These are phyloP conservation scores for Pyrenopolyporus hunteri DNA, from an alignment of 495 filamentous ascomycete species.

Conservation along the genomic window DNA sequence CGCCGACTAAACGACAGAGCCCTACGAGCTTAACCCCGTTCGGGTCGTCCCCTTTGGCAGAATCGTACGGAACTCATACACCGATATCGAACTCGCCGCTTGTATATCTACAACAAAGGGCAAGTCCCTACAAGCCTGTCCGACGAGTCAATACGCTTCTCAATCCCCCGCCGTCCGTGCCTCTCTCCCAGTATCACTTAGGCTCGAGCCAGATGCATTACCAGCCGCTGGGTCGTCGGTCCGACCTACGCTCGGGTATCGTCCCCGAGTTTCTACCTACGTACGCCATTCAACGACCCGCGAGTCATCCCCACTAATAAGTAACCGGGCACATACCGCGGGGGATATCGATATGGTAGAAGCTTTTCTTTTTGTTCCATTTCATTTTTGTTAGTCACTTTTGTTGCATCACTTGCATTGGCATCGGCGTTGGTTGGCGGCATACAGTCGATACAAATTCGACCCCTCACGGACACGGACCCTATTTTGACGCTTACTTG, in stretches of 20 bases:
- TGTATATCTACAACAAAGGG: slow-evolving; percentile 64
- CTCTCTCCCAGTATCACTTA: slow-evolving; percentile 74
- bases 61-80: slow-evolving; percentile 59
- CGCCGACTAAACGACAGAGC: slow-evolving; percentile 52
- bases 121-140: slow-evolving; percentile 91
- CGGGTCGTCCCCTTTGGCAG: slow-evolving; percentile 57
- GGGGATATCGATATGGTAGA: no score
- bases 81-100: slow-evolving; percentile 62
- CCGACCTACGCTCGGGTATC: slow-evolving; percentile 79
- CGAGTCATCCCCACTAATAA: slow-evolving; percentile 28
- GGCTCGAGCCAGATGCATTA: slow-evolving; percentile 91
- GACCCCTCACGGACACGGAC: slow-evolving; percentile 38
- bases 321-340: no score
- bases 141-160: slow-evolving; percentile 86
- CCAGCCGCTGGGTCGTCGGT: slow-evolving; percentile 80
- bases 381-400: slow-evolving; percentile 14
- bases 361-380: slow-evolving; percentile 24
- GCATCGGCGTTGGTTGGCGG: slow-evolving; percentile 39
- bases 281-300: slow-evolving; percentile 32
- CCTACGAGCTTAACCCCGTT: slow-evolving; percentile 41
- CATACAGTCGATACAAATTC: slow-evolving; percentile 38
- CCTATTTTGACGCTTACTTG: slow-evolving; percentile 14
- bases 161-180: slow-evolving; percentile 82
- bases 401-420: slow-evolving; percentile 33
- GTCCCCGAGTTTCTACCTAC: slow-evolving; percentile 69